A percentile compares a stretch with the other conserved stretches of the same genome.
Conservation (phyloP, 1,284 basidiomycete genomes). For the Boletus smithii region DNA sequence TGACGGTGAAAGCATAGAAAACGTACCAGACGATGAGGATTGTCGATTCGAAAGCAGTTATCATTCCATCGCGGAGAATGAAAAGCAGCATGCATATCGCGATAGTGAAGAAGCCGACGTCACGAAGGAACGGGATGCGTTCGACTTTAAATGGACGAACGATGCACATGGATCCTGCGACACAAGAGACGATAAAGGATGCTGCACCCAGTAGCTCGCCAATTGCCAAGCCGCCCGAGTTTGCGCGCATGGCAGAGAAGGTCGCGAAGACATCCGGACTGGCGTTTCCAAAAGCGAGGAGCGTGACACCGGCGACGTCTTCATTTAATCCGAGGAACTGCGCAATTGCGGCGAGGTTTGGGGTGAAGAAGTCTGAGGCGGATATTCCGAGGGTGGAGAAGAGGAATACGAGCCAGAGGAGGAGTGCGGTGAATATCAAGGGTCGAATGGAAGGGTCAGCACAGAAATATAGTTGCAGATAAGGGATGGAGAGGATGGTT, state of each 20-base stretch:
- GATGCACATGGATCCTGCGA: conserved; percentile 94
- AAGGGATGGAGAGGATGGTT: conserved; percentile 68
- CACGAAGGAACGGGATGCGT: conserved; percentile 80
- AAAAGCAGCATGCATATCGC: conserved; percentile 73
- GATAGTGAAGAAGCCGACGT: conserved; percentile 88
- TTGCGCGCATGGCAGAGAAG: conserved; percentile 85
- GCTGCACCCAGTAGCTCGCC: conserved; percentile 96
- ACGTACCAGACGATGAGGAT: conserved; percentile 75
- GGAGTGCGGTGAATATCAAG: conserved; percentile 55
- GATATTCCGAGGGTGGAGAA: conserved; percentile 90
- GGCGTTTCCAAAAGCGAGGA: conserved; percentile 92
- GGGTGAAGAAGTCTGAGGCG: conserved; percentile 94
- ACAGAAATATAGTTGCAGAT: conserved; percentile 70
- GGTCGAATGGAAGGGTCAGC: conserved; percentile 51
- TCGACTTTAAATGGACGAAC: conserved; percentile 90
- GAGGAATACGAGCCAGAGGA: conserved; percentile 79
- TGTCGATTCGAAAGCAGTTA: conserved; percentile 73
- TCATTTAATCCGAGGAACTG: conserved; percentile 81
- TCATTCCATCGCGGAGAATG: conserved; percentile 77
- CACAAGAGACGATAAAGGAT: conserved; percentile 92
- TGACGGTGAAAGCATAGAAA: conserved; percentile 76
- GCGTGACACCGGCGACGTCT: conserved; percentile 89
- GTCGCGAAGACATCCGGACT: conserved; percentile 94
- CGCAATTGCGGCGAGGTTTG: conserved; percentile 86
- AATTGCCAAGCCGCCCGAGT: conserved; percentile 87